Conservation (phyloP, 768 basidiomycete genomes). For the Saitozyma sp. region DNA sequence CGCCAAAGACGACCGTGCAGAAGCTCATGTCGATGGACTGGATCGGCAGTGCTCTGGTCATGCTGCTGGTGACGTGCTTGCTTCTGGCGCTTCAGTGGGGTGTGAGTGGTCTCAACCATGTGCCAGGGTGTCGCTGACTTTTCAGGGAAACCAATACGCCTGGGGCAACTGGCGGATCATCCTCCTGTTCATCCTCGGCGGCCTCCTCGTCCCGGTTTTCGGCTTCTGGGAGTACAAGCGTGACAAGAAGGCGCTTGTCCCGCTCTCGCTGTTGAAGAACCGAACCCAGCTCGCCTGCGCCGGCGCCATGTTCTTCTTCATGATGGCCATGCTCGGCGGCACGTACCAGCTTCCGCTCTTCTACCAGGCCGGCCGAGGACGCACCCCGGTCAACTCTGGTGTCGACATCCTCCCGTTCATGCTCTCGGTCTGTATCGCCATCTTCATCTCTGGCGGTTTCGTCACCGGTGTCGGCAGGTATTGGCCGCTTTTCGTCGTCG, state of each 20-base stretch:
- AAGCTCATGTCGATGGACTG: conserved; percentile 52
- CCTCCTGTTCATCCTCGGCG: conserved; percentile 48
- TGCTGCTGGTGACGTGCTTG: conserved; percentile 54
- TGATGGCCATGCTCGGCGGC: conserved; percentile 38
- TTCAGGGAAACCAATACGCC: conserved; percentile 53
- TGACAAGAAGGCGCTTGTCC: conserved; percentile 53
- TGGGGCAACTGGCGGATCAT: conserved; percentile 55
- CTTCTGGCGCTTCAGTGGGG: conserved; percentile 59
- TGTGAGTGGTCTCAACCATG: neutral
- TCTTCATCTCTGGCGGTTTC: conserved; percentile 48
- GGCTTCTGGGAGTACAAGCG: conserved; percentile 50
- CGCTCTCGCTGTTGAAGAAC: conserved; percentile 49
- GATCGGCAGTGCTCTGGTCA: conserved; percentile 54
- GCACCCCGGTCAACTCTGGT: conserved; percentile 53
- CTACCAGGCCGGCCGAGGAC: conserved; percentile 49
- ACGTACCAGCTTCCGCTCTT: conserved; percentile 51
- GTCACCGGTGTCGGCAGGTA: conserved; percentile 49
- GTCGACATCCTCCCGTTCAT: conserved; percentile 54
- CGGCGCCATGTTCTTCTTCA: conserved; percentile 36
- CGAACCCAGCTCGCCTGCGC: conserved; percentile 48
- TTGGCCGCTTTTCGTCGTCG: conserved; percentile 49
- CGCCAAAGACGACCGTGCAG: conserved; percentile 12
- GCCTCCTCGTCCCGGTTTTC: conserved; percentile 48
- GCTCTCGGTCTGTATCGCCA: conserved; percentile 47
- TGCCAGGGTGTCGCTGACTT: neutral